Evolutionary conservation across 2,329 filamentous ascomycete species (phyloP), one percentile per base, ranked within the genome.

Genomic region (Magnaporthiopsis rhizophila): DNA sequence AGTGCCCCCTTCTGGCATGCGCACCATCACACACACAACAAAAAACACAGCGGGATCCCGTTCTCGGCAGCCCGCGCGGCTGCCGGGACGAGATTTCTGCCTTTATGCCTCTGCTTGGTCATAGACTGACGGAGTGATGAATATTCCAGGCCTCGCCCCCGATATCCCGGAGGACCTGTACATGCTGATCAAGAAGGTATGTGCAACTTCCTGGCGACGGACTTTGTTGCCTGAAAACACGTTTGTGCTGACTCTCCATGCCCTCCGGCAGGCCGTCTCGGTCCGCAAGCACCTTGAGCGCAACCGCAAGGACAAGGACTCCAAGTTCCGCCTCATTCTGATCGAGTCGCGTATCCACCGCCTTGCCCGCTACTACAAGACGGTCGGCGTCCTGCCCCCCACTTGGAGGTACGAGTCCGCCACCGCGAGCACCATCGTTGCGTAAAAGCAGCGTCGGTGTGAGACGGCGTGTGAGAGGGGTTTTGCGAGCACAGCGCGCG

Each of bases 231-330:
- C 24, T 6, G 18, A 0, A n/a, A 53, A 24, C 5, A 53, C 21
- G 9, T 53, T 21, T 53, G 45, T 58, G 57, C 68, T 73, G 70
- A 70, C 62, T 26, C 62, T 26, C 32, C 11, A 60, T 45, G 13
- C 57, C 21, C 58, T 45, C 3, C 1, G 38, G 57, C 38, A 95
- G 92, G 93, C 93, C 74, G 93, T 97, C 75, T 90, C 93, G 78
- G 95, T 99, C 85, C 94, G 95, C 85, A 99, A 99, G 91, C 96
- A 99, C 85, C 92, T 99, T 73, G 92, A 97, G 89, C 92, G 92
- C 83, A 99, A 99, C 90, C 94, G 95, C 84, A 99, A 99, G 89
- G 95, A 99, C 88, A 96, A 92, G 87, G 95, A 99, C 87, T 91
- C 89, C 86, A 99, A 99, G 88, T 99, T 99, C 91, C 94, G 95